Base-by-base conservation (phyloP, 352 stramenopile genomes). In the Phytophthora pseudosyringae region DNA sequence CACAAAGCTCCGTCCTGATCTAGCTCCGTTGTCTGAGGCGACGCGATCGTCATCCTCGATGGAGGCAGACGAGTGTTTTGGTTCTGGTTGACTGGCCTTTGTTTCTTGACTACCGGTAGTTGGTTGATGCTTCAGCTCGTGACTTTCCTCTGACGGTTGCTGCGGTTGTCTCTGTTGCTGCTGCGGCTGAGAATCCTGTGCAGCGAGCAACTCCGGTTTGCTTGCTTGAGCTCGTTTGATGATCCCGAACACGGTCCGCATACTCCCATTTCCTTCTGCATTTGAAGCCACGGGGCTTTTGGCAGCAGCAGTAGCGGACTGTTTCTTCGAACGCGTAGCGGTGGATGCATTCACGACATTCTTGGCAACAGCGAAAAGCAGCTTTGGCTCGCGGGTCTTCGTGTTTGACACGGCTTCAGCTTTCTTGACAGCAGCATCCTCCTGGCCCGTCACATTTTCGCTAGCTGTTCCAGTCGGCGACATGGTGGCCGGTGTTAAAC, bases 191-290 rank as follows among this genome's bases (percentile, higher is more conserved):
- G 36, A 31, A 18, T 29, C 13, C 31, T 47, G 57, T 15, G 21
- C 12, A 12, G 10, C 15, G 47, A 45, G 52, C 25, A 73, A 15
- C 2, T 71, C 57, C 18, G 46, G 32, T 38, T 67, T 66, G 31
- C 38, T 59, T 3, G 35, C 29, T 35, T 67, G 79, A 3, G 76
- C 68, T 11, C 80, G 74, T 45, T 75, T 78, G 28, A 89, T 75
- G 43, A 81, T 82, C 8, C 78, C 71, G 25, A 89, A 89, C 15
- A 81, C 64, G n/a, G 64, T 79, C 11, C 69, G 58, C 29, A 52
- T 67, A 11, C 61, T 74, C 4, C 29, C 44, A 29, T 45, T 69
- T 2, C 46, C 31, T 47, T 64, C 46, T 45, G n/a, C 47, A 28
- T 35, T 33, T 15, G 54, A 9, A 29, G n/a, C 5, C 10, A 21